Base-by-base conservation (phyloP, 768 basidiomycete species). In the Pleurotus tuoliensis region DNA sequence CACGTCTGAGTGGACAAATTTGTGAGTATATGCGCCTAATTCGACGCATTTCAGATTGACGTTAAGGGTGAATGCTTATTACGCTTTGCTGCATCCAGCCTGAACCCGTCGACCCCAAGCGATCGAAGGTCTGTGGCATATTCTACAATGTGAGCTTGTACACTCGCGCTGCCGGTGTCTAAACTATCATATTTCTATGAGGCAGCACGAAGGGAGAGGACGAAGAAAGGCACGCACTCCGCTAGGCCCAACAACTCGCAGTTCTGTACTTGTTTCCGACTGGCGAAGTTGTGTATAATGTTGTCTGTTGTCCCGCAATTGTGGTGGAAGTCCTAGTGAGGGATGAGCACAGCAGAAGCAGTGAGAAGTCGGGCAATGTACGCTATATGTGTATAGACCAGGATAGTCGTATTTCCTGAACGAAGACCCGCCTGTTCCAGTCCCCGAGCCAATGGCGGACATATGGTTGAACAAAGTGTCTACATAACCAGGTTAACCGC, bases 31-130 rank as follows among this genome's bases (percentile, higher is more conserved):
- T 37, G 30, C 7, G 9, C 20, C 20, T 20, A 20, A 20, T 20
- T 20, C 20, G 20, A 20, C 20, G 20, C 20, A 20, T 20, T 20
- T 20, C 20, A 20, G 20, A 20, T 20, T 20, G 20, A 20, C 20
- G 20, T 20, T 20, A 20, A 20, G 20, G 20, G 20, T 20, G 20
- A 20, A 20, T 20, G 20, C 20, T 20, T 20, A 20, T 20, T 20
- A 20, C 20, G 20, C 20, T 87, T 88, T 0, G 85, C 76, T 12
- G 86, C 83, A 64, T 88, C 86, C 20, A 87, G 69, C 1, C 86
- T 75, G 22, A 87, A 69, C 0, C 86, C 86, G 56, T 84, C 82
- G 0, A 82, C 77, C 0, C 86, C 86, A 7, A 89, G 71, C 0
- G 80, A 80, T 20, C 86, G 56, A 1, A 88, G 67, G 51, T 88